Evolutionary conservation across 306 rosid genomes (phyloP), one percentile per base, ranked within the genome.

Genomic region (Vigna trinervia): DNA sequence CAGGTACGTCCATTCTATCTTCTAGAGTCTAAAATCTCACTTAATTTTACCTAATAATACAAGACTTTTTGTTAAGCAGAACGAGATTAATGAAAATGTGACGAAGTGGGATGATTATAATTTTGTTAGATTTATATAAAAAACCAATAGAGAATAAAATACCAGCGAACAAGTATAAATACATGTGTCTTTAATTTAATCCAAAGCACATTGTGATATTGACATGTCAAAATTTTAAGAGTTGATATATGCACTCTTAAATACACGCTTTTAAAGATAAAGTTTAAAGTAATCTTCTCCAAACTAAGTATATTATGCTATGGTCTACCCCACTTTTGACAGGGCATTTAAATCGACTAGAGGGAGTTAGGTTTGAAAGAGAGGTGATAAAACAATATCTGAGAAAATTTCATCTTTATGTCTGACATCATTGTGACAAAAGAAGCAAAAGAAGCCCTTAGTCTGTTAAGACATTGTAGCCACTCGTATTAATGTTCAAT

Each of bases 401-500:
- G 26, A 52, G 45, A 75, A 30, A 30, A 41, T 15, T 56, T 5
- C 47, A 54, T 72, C 75, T 78, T 88, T 78, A 69, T 76, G 87
- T 71, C 63, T 39, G 76, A 78, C 78, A 80, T 76, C 66, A 82
- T 78, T 81, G 78, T 50, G 69, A 73, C 69, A 76, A 39, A 68
- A 71, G 78, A 76, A 74, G 64, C 43, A 73, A 71, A 65, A 75
- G 23, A 26, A 26, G 3, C 28, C 28, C 28, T 26, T 26, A 26
- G 28, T 26, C 3, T 26, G 28, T 26, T 26, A 26, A 26, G 28
- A 26, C 28, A 26, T 26, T 75, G 77, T 45, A 74, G 13, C 56
- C 56, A 53, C 51, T 60, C 43, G 59, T 51, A 15, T 34, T 32
- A 54, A 64, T 66, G 57, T 75, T 68, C 75, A 56, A 66, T 71